Conservation (phyloP, 768 basidiomycete species). For the Tephrocybe sp. region DNA sequence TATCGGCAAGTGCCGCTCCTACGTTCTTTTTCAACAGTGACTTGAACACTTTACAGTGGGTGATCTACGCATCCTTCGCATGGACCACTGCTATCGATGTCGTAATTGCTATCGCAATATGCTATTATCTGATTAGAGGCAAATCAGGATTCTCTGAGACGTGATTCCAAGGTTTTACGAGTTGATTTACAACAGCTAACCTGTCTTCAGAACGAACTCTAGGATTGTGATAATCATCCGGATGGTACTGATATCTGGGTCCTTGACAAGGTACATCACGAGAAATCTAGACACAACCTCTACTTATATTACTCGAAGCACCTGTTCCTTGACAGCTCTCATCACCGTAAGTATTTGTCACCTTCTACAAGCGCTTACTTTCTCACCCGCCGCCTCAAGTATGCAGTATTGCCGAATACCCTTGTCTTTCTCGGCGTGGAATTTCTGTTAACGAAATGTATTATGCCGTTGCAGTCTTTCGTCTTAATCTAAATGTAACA, state of each 20-base stretch:
- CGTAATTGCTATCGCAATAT: constrained; percentile 22
- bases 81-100: constrained; percentile 21
- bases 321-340: constrained; percentile 15
- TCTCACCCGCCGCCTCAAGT: constrained; percentile 3
- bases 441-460: constrained; percentile 20
- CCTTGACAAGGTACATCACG: constrained; percentile 15
- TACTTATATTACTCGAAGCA: constrained; percentile 3
- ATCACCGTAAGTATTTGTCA: constrained; percentile 13
- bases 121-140: constrained; percentile 21
- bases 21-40: too few relatives aligned
- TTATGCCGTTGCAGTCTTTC: background rate
- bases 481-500: too few relatives aligned
- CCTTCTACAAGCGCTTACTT: background rate
- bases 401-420: constrained; percentile 14
- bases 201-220: constrained; percentile 15
- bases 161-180: background rate
- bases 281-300: background rate
- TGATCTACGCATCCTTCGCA: constrained; percentile 21
- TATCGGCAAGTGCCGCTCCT: constrained; percentile 13
- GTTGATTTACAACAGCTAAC: background rate
- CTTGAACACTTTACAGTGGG: constrained; percentile 18
- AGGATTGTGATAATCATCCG: constrained; percentile 18
- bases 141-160: constrained; percentile 17
- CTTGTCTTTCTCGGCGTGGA: constrained; percentile 18
- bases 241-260: constrained; percentile 20